Percentiles rank a stretch among this genome's conserved stretches.
Conservation (phyloP, 495 filamentous ascomycete species). For the Lasiosphaeriaceae sp. region DNA sequence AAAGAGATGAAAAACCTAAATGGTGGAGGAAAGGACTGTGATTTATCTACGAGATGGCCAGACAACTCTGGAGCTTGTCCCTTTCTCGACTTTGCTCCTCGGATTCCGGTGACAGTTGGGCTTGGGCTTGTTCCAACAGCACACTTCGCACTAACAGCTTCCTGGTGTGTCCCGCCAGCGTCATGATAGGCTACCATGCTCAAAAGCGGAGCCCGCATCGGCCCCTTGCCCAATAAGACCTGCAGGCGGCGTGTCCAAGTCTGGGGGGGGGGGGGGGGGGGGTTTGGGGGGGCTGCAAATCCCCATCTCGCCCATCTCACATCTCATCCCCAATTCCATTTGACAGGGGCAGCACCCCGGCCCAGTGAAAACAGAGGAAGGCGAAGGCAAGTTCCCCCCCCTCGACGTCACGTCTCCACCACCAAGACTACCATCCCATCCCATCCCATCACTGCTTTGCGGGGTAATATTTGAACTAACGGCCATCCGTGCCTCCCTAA, state of each 20-base stretch:
- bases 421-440: constrained; percentile 9
- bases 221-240: constrained; percentile 15
- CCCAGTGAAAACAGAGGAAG: background rate
- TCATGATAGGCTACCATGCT: constrained; percentile 18
- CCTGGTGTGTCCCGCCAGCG: background rate
- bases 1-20: no score
- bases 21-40: no score
- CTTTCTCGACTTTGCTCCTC: no score
- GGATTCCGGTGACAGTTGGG: no score
- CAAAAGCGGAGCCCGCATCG: background rate
- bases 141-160: constrained; percentile 12
- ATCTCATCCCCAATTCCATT: constrained; percentile 1
- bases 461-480: constrained; percentile 16
- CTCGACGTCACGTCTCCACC: constrained; percentile 28
- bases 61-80: background rate
- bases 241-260: constrained; percentile 9
- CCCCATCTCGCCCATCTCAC: background rate
- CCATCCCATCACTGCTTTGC: constrained; percentile 22
- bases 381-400: constrained; percentile 10
- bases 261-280: constrained; percentile 3
- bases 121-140: constrained; percentile 1
- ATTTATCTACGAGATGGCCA: background rate
- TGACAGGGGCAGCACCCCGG: background rate
- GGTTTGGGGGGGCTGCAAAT: background rate
- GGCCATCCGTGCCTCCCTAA: background rate